Percentiles rank a stretch among this genome's conserved stretches.
phyloP scores from a whole-genome alignment of 768 basidiomycete species.

The Cubamyces lactineus region DNA sequence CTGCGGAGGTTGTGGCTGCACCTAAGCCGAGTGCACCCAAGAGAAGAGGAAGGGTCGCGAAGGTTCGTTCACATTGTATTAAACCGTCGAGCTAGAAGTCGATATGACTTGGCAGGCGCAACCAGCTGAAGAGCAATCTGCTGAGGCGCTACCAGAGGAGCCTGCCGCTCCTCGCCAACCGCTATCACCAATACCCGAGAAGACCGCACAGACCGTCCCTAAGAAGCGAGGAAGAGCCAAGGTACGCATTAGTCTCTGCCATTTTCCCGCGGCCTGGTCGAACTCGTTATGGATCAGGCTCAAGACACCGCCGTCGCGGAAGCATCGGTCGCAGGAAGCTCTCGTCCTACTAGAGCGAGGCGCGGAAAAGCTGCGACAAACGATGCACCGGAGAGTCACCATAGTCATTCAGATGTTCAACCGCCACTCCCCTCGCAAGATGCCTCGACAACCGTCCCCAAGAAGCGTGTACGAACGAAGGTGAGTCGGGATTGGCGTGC shows the following conservation, averaged over 20 bases:
- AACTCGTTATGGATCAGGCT: no score
- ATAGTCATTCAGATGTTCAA: neutral
- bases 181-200: slow-evolving; percentile 6
- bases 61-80: neutral
- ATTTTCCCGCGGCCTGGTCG: no score
- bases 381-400: neutral
- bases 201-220: neutral
- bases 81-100: neutral
- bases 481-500: neutral
- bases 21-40: slow-evolving; percentile 8
- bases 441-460: neutral
- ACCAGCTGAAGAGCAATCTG: neutral
- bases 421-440: neutral
- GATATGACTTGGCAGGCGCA: neutral
- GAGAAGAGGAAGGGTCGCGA: neutral
- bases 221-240: neutral
- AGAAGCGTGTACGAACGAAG: slow-evolving; percentile 1
- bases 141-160: neutral
- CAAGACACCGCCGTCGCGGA: no score
- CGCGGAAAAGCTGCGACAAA: neutral
- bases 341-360: slow-evolving; percentile 1
- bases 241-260: no score
- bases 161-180: neutral
- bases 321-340: neutral
- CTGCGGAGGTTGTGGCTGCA: neutral